Evolutionary conservation across 148 eudicot genomes (phyloP).

Genomic region (Camellia sinensis): DNA sequence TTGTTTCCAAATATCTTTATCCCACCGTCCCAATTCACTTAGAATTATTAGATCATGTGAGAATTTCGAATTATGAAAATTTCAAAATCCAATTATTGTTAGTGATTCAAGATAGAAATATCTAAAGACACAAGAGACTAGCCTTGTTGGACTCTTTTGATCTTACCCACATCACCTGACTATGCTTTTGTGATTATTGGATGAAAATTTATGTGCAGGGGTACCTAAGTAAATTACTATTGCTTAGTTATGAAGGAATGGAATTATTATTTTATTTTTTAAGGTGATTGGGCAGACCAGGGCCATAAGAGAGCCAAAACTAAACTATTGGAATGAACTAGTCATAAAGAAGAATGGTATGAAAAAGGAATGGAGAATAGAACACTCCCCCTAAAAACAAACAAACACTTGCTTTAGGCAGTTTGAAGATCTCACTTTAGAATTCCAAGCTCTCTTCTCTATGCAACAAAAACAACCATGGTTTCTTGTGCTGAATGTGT

Average conservation of each 20-base stretch:
- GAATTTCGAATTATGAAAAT: no score
- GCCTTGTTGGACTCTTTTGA: no score
- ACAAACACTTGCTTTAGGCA: constrained; percentile 61
- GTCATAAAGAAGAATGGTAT: constrained; percentile 39
- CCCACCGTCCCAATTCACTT: no score
- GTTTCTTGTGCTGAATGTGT: constrained; percentile 57
- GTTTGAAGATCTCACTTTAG: constrained; percentile 61
- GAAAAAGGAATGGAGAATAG: constrained; percentile 34
- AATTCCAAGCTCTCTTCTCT: constrained; percentile 79
- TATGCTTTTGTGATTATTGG: not conserved
- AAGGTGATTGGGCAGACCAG: constrained; percentile 27
- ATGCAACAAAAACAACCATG: constrained; percentile 55
- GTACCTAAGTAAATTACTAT: constrained; percentile 13
- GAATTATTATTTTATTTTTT: not conserved
- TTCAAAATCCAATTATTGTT: no score
- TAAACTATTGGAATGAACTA: constrained; percentile 18
- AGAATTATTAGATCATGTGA: no score
- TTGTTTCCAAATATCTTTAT: no score
- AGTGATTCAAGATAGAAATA: no score
- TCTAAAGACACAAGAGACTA: no score
- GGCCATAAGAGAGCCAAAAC: constrained; percentile 25
- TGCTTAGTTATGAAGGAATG: constrained; percentile 56
- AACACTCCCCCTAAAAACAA: constrained; percentile 39
- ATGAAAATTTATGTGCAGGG: not conserved
- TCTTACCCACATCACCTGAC: no score